These are phyloP conservation scores for Beta vulgaris DNA, from an alignment of 148 eudicot genomes.

Conservation along the genomic window DNA sequence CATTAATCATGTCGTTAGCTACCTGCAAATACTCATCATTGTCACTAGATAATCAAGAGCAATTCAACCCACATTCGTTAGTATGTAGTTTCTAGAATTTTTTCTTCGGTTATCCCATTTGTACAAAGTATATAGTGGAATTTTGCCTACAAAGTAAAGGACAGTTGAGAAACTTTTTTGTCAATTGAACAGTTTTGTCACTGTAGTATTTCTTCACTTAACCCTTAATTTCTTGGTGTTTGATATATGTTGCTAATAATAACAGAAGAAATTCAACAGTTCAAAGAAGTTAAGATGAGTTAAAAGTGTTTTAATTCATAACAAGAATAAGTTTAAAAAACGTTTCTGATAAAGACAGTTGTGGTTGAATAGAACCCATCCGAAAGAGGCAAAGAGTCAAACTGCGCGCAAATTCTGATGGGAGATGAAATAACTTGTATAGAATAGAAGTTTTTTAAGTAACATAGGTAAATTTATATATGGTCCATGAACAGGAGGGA, in stretches of 20 bases:
- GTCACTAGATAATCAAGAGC: background rate
- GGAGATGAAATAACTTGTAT: too few species aligned
- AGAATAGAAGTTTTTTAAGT: too few species aligned
- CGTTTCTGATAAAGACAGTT: too few species aligned
- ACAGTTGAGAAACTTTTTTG: background rate
- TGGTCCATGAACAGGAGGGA: too few species aligned
- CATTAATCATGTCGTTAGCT: constrained; percentile 18
- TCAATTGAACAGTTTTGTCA: too few species aligned
- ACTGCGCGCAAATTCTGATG: background rate
- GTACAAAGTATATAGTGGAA: background rate
- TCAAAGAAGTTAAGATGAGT: too few species aligned
- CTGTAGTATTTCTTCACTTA: background rate
- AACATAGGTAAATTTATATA: too few species aligned
- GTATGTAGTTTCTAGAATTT: constrained; percentile 11
- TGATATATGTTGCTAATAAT: background rate
- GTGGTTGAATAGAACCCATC: too few species aligned
- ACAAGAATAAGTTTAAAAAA: too few species aligned
- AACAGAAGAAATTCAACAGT: too few species aligned
- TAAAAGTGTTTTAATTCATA: too few species aligned
- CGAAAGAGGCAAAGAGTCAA: too few species aligned
- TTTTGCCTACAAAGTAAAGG: background rate
- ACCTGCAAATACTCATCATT: constrained; percentile 14
- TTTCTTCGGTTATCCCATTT: background rate
- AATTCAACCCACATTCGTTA: background rate
- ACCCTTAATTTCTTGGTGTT: background rate